Conservation (phyloP, 495 filamentous ascomycete genomes). For the Melanomma pulvis-pyrius region DNA sequence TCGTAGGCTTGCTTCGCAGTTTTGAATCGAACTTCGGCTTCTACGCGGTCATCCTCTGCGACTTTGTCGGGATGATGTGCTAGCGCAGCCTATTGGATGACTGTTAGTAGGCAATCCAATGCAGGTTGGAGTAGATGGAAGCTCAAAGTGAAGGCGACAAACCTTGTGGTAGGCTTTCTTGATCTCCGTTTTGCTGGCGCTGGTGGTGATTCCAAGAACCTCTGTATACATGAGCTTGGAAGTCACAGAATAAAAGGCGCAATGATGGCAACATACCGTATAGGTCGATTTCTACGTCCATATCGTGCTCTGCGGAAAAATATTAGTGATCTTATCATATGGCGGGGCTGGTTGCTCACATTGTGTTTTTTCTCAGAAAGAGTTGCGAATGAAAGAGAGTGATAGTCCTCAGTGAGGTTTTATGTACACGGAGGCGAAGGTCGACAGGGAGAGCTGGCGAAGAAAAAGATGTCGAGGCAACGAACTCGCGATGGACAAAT, state of each 20-base stretch:
- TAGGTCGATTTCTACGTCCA: constrained; percentile 63
- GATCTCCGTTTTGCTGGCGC: constrained; percentile 78
- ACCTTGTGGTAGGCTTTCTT: constrained; percentile 99
- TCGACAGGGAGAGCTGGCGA: background rate
- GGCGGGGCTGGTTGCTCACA: background rate
- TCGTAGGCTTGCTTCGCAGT: constrained; percentile 90
- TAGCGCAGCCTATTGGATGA: constrained; percentile 69
- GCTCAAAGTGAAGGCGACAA: constrained; percentile 31
- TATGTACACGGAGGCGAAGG: background rate
- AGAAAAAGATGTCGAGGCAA: constrained; percentile 2
- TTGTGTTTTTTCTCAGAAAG: background rate
- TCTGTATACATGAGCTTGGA: constrained; percentile 53
- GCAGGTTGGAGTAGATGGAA: background rate
- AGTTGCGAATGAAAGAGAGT: background rate
- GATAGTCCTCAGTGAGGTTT: background rate
- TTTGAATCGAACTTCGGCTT: constrained; percentile 90
- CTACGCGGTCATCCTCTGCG: constrained; percentile 77
- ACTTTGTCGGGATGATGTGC: constrained; percentile 95
- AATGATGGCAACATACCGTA: constrained; percentile 57
- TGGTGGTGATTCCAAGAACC: constrained; percentile 72
- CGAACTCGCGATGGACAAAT: too few species aligned
- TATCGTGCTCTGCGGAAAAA: constrained; percentile 27
- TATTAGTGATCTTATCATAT: constrained; percentile 8
- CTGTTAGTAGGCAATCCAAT: background rate
- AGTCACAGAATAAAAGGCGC: constrained; percentile 7